Conservation (phyloP, 371 early-diverging fungal genomes). For the Mycotypha africana region DNA sequence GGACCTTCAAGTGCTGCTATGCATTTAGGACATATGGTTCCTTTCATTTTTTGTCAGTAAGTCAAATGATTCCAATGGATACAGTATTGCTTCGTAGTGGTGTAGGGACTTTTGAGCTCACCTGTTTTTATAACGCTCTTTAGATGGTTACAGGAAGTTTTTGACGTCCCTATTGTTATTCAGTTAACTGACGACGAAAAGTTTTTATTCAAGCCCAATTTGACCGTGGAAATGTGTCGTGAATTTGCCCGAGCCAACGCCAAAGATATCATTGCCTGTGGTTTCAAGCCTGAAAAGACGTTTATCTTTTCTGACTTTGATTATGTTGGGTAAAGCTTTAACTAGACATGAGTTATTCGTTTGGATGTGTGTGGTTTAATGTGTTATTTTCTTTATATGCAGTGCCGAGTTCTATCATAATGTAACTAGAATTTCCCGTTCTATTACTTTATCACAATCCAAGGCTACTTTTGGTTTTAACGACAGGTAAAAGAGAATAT, state of each 20-base stretch:
- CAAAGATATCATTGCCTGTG: constrained; percentile 97
- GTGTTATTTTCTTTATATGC: no score
- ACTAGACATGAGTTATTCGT: constrained; percentile 11
- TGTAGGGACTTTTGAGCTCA: no score
- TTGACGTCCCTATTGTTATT: constrained; percentile 96
- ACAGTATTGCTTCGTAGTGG: no score
- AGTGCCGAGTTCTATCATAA: constrained; percentile 91
- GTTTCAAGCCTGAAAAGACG: constrained; percentile 98
- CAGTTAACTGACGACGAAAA: constrained; percentile 99
- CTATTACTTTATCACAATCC: constrained; percentile 80
- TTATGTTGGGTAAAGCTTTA: constrained; percentile 82
- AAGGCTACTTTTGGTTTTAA: constrained; percentile 92
- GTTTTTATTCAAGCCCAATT: constrained; percentile 93
- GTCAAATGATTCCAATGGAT: constrained; percentile 7
- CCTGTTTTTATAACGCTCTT: no score
- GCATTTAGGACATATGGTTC: constrained; percentile 99
- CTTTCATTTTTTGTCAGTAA: constrained; percentile 98
- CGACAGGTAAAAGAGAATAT: constrained; percentile 48
- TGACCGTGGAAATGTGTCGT: constrained; percentile 84
- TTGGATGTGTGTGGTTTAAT: no score
- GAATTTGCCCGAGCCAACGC: constrained; percentile 86
- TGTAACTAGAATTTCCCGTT: constrained; percentile 81
- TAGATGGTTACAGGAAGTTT: constrained; percentile 96
- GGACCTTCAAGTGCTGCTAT: constrained; percentile 96
- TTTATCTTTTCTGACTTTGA: constrained; percentile 98